Conservation (phyloP, 208 protist genomes). For the Leishmania arabica region DNA sequence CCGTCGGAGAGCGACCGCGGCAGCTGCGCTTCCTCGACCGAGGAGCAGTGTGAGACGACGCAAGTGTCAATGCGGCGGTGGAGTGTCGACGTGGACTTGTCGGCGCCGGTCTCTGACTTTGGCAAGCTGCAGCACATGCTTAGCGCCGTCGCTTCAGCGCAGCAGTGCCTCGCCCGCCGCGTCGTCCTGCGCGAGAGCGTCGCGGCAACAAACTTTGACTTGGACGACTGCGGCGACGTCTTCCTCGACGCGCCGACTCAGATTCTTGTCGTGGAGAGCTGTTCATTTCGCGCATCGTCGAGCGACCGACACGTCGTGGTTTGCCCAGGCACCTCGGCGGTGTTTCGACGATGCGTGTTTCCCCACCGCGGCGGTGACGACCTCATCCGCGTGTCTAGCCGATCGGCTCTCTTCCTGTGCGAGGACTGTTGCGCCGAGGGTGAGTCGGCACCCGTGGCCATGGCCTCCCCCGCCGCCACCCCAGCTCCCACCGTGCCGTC, state of each 20-base stretch:
- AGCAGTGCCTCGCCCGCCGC: conserved; percentile 14
- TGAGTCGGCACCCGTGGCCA: not conserved
- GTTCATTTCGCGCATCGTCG: conserved; percentile 35
- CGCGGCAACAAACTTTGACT: conserved; percentile 26
- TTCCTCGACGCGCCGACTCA: conserved; percentile 49
- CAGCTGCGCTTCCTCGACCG: conserved; percentile 28
- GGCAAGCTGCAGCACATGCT: conserved; percentile 28
- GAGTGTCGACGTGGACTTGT: conserved; percentile 24
- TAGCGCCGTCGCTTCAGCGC: not conserved
- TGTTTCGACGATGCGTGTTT: conserved; percentile 59
- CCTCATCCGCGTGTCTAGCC: conserved; percentile 22
- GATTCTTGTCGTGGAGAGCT: conserved; percentile 51
- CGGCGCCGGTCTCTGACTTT: conserved; percentile 16
- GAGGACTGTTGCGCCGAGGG: conserved; percentile 28
- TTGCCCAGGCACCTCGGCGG: conserved; percentile 44
- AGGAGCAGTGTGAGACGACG: conserved; percentile 22
- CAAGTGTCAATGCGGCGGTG: conserved; percentile 26
- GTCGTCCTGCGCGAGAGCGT: conserved; percentile 15
- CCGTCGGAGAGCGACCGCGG: conserved; percentile 28
- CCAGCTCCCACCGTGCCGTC: not conserved
- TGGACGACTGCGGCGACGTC: conserved; percentile 43
- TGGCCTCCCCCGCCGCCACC: not conserved
- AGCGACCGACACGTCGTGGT: conserved; percentile 41
- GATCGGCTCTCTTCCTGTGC: conserved; percentile 19
- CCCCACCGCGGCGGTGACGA: conserved; percentile 11